Conservation (phyloP, 768 basidiomycete genomes). For the Kwoniella bestiolae region DNA sequence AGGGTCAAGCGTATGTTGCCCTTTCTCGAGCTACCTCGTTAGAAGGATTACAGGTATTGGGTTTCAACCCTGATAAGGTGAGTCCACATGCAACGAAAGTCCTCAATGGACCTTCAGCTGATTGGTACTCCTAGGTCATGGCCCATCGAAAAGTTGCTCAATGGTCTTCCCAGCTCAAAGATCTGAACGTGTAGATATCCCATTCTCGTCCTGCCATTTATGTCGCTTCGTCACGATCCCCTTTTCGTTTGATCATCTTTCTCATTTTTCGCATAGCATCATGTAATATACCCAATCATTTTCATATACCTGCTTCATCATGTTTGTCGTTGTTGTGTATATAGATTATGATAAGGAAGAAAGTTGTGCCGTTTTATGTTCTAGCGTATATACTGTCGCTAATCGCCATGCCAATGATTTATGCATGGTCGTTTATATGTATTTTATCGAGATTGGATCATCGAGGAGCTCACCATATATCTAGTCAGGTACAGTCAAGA, state of each 20-base stretch:
- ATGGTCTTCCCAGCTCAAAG: constrained; percentile 40
- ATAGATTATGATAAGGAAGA: no score
- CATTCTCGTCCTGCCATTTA: background rate
- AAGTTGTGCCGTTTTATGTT: no score
- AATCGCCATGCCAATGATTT: no score
- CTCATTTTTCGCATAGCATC: background rate
- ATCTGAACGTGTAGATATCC: constrained; percentile 30
- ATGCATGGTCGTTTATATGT: no score
- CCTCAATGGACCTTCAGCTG: background rate
- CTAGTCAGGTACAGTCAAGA: background rate
- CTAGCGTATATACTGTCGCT: background rate
- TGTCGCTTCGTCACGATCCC: no score
- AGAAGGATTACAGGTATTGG: constrained; percentile 54
- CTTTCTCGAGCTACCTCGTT: constrained; percentile 56
- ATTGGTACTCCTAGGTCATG: constrained; percentile 37
- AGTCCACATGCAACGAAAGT: constrained; percentile 1
- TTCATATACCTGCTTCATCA: background rate
- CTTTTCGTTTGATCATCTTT: no score
- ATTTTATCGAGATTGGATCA: no score
- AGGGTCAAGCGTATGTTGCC: constrained; percentile 59
- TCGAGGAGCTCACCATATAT: background rate
- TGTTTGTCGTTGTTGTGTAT: background rate
- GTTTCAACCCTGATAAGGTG: constrained; percentile 53
- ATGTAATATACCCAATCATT: background rate
- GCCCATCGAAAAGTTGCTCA: constrained; percentile 49